Conservation (phyloP, 2,329 filamentous ascomycete genomes). For the Neopestalotiopsis clavispora region DNA sequence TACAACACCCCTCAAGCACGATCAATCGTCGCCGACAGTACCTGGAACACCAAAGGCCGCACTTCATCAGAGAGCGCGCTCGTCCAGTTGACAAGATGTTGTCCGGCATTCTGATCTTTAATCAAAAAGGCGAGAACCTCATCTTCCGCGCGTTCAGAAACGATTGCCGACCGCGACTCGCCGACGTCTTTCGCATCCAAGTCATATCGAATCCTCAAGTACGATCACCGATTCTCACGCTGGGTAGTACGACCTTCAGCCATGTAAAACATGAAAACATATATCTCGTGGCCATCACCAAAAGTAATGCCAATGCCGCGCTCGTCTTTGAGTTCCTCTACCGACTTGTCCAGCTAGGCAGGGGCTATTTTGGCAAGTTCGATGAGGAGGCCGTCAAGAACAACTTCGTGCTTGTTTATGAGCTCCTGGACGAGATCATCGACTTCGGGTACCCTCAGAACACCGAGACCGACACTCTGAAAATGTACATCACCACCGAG, state of each 20-base stretch:
- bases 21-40: not conserved
- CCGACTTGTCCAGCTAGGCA: slow-evolving; percentile 85
- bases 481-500: slow-evolving; percentile 99
- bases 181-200: slow-evolving; percentile 99
- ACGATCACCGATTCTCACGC: slow-evolving; percentile 93
- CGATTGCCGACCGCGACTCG: slow-evolving; percentile 94
- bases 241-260: slow-evolving; percentile 97
- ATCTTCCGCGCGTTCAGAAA: slow-evolving; percentile 99
- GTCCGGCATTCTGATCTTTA: slow-evolving; percentile 97
- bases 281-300: slow-evolving; percentile 95
- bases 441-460: slow-evolving; percentile 99
- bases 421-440: slow-evolving; percentile 96
- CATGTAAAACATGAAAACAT: slow-evolving; percentile 99
- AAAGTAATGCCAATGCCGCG: slow-evolving; percentile 98
- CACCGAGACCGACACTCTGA: slow-evolving; percentile 96
- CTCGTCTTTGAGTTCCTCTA: slow-evolving; percentile 98
- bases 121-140: slow-evolving; percentile 99
- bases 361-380: slow-evolving; percentile 98
- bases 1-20: not conserved
- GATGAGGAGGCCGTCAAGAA: slow-evolving; percentile 99
- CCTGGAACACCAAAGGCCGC: not conserved
- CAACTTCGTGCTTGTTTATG: slow-evolving; percentile 98
- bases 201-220: slow-evolving; percentile 99
- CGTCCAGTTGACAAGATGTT: slow-evolving; percentile 69
- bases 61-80: slow-evolving; percentile 16